A percentile compares a stretch with the other conserved stretches of the same genome.
Conservation (phyloP, 2,329 filamentous ascomycete species). For the Exserohilum rostratum region DNA sequence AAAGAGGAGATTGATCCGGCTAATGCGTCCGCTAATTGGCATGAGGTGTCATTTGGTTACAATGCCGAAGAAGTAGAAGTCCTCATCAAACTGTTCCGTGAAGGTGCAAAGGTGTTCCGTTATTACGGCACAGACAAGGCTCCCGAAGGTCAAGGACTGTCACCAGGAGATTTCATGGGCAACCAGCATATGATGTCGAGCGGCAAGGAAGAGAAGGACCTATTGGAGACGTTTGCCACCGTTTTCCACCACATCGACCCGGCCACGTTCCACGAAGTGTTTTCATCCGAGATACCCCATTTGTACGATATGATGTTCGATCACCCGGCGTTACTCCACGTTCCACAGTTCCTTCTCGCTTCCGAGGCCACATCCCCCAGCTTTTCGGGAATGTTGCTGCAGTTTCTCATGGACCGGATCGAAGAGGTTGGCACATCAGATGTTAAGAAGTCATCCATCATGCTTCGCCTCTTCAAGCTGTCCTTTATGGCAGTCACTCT, state of each 20-base stretch:
- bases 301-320: slow-evolving; percentile 98
- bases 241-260: slow-evolving; percentile 99
- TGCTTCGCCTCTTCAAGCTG: slow-evolving; percentile 93
- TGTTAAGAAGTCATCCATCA: slow-evolving; percentile 88
- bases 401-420: slow-evolving; percentile 96
- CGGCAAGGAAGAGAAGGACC: slow-evolving; percentile 94
- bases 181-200: slow-evolving; percentile 95
- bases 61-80: slow-evolving; percentile 96
- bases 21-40: slow-evolving; percentile 87
- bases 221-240: slow-evolving; percentile 95
- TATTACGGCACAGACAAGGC: slow-evolving; percentile 94
- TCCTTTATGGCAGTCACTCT: slow-evolving; percentile 99
- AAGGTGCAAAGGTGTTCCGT: slow-evolving; percentile 93
- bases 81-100: slow-evolving; percentile 94
- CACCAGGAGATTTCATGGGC: slow-evolving; percentile 88
- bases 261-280: slow-evolving; percentile 97
- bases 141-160: slow-evolving; percentile 74
- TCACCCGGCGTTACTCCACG: slow-evolving; percentile 89
- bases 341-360: slow-evolving; percentile 98
- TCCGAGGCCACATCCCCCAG: slow-evolving; percentile 97
- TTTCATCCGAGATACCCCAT: slow-evolving; percentile 94
- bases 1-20: slow-evolving; percentile 70
- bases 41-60: slow-evolving; percentile 94
- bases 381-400: slow-evolving; percentile 96
- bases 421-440: slow-evolving; percentile 93